A percentile compares a stretch with the other conserved stretches of the same genome.
These are phyloP conservation scores for Ensete ventricosum DNA, from an alignment of 176 grass and related monocot species.

Conservation along the genomic window DNA sequence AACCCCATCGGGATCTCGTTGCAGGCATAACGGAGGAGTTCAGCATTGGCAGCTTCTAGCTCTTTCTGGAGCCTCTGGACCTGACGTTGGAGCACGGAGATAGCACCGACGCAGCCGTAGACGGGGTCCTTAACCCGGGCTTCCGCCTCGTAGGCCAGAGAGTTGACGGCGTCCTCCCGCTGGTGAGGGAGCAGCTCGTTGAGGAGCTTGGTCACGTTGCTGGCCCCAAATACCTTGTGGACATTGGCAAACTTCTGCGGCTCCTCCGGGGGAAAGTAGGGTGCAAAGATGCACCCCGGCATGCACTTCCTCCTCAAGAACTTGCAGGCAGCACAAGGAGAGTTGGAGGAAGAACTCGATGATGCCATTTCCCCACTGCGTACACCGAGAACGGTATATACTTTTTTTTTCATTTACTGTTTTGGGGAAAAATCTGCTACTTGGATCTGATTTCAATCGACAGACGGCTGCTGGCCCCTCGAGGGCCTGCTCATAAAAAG, in stretches of 20 bases:
- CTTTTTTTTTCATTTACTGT: too few species aligned
- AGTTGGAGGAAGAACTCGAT: not conserved
- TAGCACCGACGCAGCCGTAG: not conserved
- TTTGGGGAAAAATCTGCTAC: too few species aligned
- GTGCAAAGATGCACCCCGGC: slow-evolving; percentile 5
- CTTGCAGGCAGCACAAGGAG: slow-evolving; percentile 6
- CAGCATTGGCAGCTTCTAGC: not conserved
- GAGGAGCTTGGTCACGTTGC: slow-evolving; percentile 3
- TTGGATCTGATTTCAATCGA: too few species aligned
- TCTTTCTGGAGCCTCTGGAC: not conserved
- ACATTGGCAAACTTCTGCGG: slow-evolving; percentile 5
- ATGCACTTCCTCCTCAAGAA: slow-evolving; percentile 5
- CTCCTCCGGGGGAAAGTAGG: slow-evolving; percentile 2
- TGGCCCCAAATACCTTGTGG: slow-evolving; percentile 8
- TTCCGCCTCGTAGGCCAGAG: slow-evolving; percentile 4
- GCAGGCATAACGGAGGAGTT: not conserved
- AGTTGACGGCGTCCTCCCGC: slow-evolving; percentile 8
- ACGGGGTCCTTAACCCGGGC: slow-evolving; percentile 7
- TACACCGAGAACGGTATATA: too few species aligned
- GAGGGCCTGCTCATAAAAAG: too few species aligned
- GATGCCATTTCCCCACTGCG: too few species aligned
- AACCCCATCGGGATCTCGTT: not conserved
- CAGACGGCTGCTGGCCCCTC: too few species aligned
- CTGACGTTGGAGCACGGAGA: not conserved
- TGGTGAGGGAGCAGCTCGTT: slow-evolving; percentile 8